These are phyloP conservation scores for Sphagnum magellanicum DNA, from an alignment of 228 moss, liverwort and hornwort genomes.

Conservation along the genomic window DNA sequence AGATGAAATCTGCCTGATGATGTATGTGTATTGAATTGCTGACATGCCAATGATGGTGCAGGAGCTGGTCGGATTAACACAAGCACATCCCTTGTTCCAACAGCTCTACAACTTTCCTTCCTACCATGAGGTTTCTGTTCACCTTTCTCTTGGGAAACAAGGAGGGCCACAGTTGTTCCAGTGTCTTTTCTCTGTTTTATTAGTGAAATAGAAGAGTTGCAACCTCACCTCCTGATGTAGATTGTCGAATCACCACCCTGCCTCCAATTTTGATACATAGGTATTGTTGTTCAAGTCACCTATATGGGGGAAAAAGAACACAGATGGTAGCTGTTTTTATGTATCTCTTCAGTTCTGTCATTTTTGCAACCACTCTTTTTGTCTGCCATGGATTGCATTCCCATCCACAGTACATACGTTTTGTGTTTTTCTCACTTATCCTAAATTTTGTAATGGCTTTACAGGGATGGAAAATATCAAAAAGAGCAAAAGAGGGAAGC, in stretches of 20 bases:
- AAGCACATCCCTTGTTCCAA: constrained; percentile 37
- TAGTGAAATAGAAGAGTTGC: too few relatives aligned
- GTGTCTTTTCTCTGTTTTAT: too few relatives aligned
- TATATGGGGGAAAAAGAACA: not conserved
- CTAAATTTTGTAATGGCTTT: not conserved
- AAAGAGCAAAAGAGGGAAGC: constrained; percentile 22
- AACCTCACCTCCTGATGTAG: too few relatives aligned
- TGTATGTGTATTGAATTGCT: too few relatives aligned
- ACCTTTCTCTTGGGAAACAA: not conserved
- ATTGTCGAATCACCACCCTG: too few relatives aligned
- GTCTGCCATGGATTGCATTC: not conserved
- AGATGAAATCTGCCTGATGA: too few relatives aligned
- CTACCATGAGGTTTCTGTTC: constrained; percentile 43
- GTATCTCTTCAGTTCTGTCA: too few relatives aligned
- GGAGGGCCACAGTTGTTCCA: too few relatives aligned
- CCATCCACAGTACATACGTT: not conserved
- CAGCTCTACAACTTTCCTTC: constrained; percentile 55
- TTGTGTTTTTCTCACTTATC: not conserved
- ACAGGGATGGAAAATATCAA: constrained; percentile 56
- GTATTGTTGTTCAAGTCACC: not conserved
- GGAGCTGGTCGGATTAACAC: constrained; percentile 45
- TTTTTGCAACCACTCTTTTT: not conserved
- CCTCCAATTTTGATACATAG: not conserved
- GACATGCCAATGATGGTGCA: constrained; percentile 26
- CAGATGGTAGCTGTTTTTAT: not conserved